Percentiles rank a stretch among this genome's conserved stretches.
Evolutionary conservation across 2,329 filamentous ascomycete genomes (phyloP).

Genomic region (Penicillium sp.): DNA sequence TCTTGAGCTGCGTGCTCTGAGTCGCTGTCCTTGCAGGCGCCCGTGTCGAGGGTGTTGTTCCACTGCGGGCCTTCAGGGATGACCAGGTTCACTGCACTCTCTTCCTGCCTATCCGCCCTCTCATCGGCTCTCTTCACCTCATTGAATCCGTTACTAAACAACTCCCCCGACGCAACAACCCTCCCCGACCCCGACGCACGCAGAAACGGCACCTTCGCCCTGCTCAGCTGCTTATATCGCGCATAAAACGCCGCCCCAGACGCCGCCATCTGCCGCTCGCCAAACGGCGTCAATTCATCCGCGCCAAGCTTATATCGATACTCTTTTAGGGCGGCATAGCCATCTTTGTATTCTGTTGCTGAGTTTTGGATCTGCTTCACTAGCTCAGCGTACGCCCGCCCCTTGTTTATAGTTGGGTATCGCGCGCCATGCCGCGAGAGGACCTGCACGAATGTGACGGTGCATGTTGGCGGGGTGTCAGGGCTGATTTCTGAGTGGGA

Average conservation of each 20-base stretch:
- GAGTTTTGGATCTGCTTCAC: conserved; percentile 63
- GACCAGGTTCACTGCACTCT: conserved; percentile 61
- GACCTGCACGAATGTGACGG: conserved; percentile 73
- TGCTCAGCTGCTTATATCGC: conserved; percentile 64
- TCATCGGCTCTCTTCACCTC: conserved; percentile 46
- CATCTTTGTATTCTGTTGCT: conserved; percentile 53
- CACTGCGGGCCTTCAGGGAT: conserved; percentile 58
- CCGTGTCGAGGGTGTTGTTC: conserved; percentile 82
- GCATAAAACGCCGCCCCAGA: conserved; percentile 73
- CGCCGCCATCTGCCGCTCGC: conserved; percentile 65
- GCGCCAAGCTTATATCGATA: conserved; percentile 69
- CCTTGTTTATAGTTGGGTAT: conserved; percentile 70
- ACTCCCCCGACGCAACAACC: conserved; percentile 69
- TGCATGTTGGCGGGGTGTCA: conserved; percentile 63
- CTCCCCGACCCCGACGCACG: conserved; percentile 66
- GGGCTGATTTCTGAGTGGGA: conserved; percentile 58
- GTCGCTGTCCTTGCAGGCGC: conserved; percentile 59
- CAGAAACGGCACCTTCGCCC: conserved; percentile 61
- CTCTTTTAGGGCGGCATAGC: conserved; percentile 65
- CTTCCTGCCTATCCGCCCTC: conserved; percentile 41
- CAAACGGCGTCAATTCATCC: conserved; percentile 66
- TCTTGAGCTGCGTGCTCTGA: conserved; percentile 45
- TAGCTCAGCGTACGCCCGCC: conserved; percentile 58
- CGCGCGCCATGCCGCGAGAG: conserved; percentile 82
- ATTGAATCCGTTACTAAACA: conserved; percentile 74